phyloP scores from a whole-genome alignment of 192 early-diverging fungal species.

The Entrophospora sp. region DNA sequence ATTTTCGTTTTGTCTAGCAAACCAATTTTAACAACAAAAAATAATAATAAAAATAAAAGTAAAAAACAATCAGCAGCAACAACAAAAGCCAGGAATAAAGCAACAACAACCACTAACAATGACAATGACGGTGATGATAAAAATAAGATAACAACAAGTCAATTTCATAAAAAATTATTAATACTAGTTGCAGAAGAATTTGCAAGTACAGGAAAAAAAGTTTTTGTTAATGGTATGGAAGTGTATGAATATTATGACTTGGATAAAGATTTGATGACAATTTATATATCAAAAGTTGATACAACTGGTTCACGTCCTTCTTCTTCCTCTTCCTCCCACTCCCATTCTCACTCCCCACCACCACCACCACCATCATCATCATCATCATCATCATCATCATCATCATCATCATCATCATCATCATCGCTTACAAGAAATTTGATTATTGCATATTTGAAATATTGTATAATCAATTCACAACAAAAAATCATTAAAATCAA shows the following conservation, averaged over 20 bases:
- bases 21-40: too few species aligned
- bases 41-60: too few species aligned
- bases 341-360: too few species aligned
- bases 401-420: too few species aligned
- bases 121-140: too few species aligned
- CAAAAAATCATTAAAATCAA: conserved; percentile 25
- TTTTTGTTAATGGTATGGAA: conserved; percentile 12
- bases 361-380: too few species aligned
- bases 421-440: conserved; percentile 1
- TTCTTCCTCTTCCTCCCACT: too few species aligned
- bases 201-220: not conserved
- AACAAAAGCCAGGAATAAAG: not conserved
- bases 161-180: not conserved
- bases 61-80: not conserved
- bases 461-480: not conserved
- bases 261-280: not conserved
- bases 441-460: conserved; percentile 3
- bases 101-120: not conserved
- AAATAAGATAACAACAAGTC: too few species aligned
- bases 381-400: too few species aligned
- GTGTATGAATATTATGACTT: conserved; percentile 6
- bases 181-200: not conserved
- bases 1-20: not conserved
- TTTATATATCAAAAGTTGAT: conserved; percentile 21
- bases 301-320: not conserved